Evolutionary conservation across 2,329 filamentous ascomycete species (phyloP), one percentile per base, ranked within the genome.

Genomic region (Xylariales sp.): DNA sequence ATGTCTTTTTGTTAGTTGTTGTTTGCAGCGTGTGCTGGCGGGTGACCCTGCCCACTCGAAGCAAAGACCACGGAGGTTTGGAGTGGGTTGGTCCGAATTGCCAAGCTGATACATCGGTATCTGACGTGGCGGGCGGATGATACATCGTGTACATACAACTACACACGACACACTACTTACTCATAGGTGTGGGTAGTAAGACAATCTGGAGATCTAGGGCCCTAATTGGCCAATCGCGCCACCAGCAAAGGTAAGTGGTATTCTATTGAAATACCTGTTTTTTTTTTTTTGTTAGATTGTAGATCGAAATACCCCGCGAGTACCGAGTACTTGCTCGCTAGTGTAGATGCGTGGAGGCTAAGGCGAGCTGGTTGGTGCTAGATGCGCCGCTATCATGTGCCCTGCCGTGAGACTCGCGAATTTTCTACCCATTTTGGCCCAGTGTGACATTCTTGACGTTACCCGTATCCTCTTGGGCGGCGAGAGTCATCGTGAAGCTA

Each of bases 101-200:
- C 65, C 60, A 65, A 65, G 55, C 41, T 53, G 32, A 59, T 61
- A 62, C 48, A 58, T 30, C 16, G 41, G 28, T 50, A 67, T 54
- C 56, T 66, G 65, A 70, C 55, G 65, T 68, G 62, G 65, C 65
- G 36, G 36, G 65, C 65, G 36, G 36, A 43, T 58, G 46, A 61
- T 63, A 60, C 43, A 52, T 58, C 6, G 56, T 39, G 57, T 52
- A 18, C 49, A 12, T 49, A 49, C 50, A 23, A 23, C 23, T 23
- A 53, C 43, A 39, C 48, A 32, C 39, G 23, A 39, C 39, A 14
- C 32, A 36, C 50, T 54, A 28, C 48, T 28, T 59, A 45, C 36
- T 43, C 39, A 39, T 10, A 10, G 36, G 41, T 46, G 36, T 45
- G 41, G 32, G 34, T 53, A 49, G 39, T 49, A 16, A 55, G 45